These are phyloP conservation scores for Entomortierella lignicola DNA, from an alignment of 192 early-diverging fungal species.

Conservation along the genomic window DNA sequence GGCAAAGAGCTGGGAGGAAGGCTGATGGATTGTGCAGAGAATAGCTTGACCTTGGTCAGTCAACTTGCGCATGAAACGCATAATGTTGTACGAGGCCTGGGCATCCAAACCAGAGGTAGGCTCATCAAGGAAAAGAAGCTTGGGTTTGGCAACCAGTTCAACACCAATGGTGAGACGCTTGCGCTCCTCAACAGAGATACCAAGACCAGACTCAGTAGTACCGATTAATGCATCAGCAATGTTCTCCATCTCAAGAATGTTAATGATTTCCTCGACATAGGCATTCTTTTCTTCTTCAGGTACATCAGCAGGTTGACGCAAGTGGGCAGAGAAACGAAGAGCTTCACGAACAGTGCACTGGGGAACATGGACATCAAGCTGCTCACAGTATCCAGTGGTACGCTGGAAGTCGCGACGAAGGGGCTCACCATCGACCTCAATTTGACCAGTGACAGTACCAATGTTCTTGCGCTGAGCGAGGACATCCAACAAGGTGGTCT, in stretches of 20 bases:
- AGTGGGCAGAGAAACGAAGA: conserved; percentile 77
- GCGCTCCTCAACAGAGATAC: conserved; percentile 90
- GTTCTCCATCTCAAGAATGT: conserved; percentile 77
- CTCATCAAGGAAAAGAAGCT: conserved; percentile 89
- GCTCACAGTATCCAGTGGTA: conserved; percentile 85
- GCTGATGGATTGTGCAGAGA: conserved; percentile 90
- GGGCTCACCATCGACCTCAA: conserved; percentile 76
- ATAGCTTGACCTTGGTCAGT: conserved; percentile 76
- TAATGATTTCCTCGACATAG: conserved; percentile 82
- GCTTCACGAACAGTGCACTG: conserved; percentile 84
- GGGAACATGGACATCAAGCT: conserved; percentile 84
- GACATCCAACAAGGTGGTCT: conserved; percentile 82
- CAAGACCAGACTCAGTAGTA: conserved; percentile 73
- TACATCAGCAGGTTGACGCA: conserved; percentile 80
- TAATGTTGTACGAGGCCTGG: conserved; percentile 82
- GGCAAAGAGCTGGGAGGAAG: conserved; percentile 83
- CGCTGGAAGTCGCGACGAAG: conserved; percentile 72
- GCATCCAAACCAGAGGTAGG: conserved; percentile 89
- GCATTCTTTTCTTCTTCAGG: conserved; percentile 73
- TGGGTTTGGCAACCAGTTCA: conserved; percentile 84
- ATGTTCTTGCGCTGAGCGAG: conserved; percentile 84
- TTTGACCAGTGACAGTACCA: conserved; percentile 72
- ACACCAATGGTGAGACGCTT: conserved; percentile 89
- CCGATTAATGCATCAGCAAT: conserved; percentile 83
- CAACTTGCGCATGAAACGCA: conserved; percentile 76